Conservation (phyloP, 1,284 basidiomycete genomes). For the Naganishia sp. region DNA sequence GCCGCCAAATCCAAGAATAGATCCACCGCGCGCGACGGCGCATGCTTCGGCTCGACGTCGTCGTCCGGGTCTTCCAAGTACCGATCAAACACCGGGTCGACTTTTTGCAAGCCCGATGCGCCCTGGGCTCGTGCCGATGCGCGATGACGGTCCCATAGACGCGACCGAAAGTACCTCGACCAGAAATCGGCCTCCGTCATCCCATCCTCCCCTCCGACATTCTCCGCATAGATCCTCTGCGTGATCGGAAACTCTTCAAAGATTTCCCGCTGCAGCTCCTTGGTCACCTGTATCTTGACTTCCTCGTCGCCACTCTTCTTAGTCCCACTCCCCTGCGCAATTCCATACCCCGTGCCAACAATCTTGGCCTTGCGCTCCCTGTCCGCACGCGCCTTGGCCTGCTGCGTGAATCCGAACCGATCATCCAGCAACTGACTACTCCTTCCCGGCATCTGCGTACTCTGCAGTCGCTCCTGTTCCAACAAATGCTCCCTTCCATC, state of each 20-base stretch:
- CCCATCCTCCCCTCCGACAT: conserved; percentile 77
- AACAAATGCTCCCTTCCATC: conserved; percentile 64
- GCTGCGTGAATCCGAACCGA: conserved; percentile 70
- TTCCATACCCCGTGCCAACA: conserved; percentile 40
- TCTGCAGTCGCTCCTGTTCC: conserved; percentile 34
- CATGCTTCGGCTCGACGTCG: conserved; percentile 76
- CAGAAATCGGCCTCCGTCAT: conserved; percentile 90
- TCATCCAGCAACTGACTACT: conserved; percentile 86
- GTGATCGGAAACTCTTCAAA: conserved; percentile 98
- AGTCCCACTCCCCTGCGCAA: conserved; percentile 30
- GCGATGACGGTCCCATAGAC: conserved; percentile 89
- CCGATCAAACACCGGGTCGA: conserved; percentile 91
- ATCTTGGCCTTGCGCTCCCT: conserved; percentile 22
- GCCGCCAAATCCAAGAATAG: conserved; percentile 82
- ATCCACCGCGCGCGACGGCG: conserved; percentile 68
- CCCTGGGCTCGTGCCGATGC: conserved; percentile 76
- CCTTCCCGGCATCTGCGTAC: conserved; percentile 72
- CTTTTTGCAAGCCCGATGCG: conserved; percentile 61
- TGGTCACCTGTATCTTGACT: conserved; percentile 87
- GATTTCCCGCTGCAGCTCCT: conserved; percentile 89
- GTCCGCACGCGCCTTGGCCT: conserved; percentile 59
- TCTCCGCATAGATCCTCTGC: conserved; percentile 84
- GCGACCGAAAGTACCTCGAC: conserved; percentile 93
- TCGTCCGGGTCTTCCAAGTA: conserved; percentile 95
- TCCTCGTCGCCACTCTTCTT: conserved; percentile 40